Base-by-base conservation (phyloP, 495 filamentous ascomycete species). In the Cercophora scortea region DNA sequence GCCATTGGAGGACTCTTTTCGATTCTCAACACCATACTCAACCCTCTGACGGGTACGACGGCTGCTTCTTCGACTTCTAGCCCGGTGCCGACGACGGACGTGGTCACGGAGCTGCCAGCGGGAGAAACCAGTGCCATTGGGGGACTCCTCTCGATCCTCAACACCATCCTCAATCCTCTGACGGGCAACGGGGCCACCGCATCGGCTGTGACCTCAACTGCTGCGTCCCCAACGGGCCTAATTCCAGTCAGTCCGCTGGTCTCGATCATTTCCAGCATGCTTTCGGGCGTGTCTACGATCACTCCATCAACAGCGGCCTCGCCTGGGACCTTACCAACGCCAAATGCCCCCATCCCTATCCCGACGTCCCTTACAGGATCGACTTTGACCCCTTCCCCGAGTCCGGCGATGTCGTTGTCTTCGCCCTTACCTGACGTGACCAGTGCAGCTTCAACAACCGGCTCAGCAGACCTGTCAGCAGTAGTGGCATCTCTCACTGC, bases 1-100 rank as follows among this genome's bases (percentile, higher is more conserved):
- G 19, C 18, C 10, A 16, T 58, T 5, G 55, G 51, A 25, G 47
- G 51, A 8, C 51, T 58, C 12, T 17, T 58, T 25, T 54, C 55
- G 32, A 15, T 50, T 7, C 16, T 57, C 18, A 50, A 43, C 18
- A 19, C 40, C 15, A 42, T 51, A 15, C 25, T 55, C 33, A 48
- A 34, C n/a, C 47, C n/a, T 25, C 11, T 52, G 4, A 49, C 33
- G 9, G 35, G n/a, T 39, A 16, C 25, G 25, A 25, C 25, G 25
- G 25, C 5, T 25, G 25, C 25, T 25, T 25, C 25, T 25, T 25
- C 25, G 25, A 5, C 25, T 12, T 11, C 45, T 6, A 18, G 10
- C 15, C 33, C 18, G 33, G 9, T 39, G 16, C 34, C 33, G 15
- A 17, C 46, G 25, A 13, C 45, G 35, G 8, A n/a, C 4, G 13